A percentile compares a stretch with the other conserved stretches of the same genome.
phyloP scores from a whole-genome alignment of 352 stramenopile species.

The Phytophthora pinifolia region DNA sequence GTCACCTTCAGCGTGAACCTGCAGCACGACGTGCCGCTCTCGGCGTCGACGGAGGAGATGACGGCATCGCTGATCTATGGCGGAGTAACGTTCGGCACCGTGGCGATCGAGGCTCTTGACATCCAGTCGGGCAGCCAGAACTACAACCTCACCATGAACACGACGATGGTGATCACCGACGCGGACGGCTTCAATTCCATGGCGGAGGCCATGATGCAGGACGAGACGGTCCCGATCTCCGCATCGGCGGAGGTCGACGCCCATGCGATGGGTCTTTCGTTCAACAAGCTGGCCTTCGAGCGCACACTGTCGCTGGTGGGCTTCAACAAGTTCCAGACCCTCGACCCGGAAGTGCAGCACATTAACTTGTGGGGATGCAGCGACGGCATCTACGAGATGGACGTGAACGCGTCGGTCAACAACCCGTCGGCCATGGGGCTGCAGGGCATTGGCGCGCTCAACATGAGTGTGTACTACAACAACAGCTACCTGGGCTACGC shows the following conservation, averaged over 20 bases:
- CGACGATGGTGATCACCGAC: slow-evolving; percentile 41
- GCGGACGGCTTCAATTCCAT: slow-evolving; percentile 47
- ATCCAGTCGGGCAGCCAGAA: slow-evolving; percentile 43
- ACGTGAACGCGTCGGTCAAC: slow-evolving; percentile 59
- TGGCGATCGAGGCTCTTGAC: slow-evolving; percentile 45
- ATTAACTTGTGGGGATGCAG: slow-evolving; percentile 46
- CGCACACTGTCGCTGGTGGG: slow-evolving; percentile 42
- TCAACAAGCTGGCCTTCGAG: slow-evolving; percentile 50
- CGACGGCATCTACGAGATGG: slow-evolving; percentile 41
- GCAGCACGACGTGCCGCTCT: slow-evolving; percentile 38
- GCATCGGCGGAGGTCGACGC: slow-evolving; percentile 36
- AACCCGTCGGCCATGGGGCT: slow-evolving; percentile 50
- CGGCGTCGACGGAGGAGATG: slow-evolving; percentile 44
- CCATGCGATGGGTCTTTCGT: slow-evolving; percentile 42
- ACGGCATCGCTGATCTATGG: slow-evolving; percentile 40
- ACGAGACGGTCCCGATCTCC: slow-evolving; percentile 40
- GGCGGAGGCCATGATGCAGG: slow-evolving; percentile 36
- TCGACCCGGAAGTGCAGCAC: slow-evolving; percentile 41
- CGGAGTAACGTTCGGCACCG: slow-evolving; percentile 37
- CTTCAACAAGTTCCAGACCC: slow-evolving; percentile 49
- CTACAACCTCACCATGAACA: slow-evolving; percentile 53
- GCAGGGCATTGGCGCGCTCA: slow-evolving; percentile 56
- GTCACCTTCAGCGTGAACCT: slow-evolving; percentile 58
- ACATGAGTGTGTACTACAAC: slow-evolving; percentile 67
- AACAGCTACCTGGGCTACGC: slow-evolving; percentile 61